Conservation (phyloP, 192 early-diverging fungal genomes). For the Entomortierella parvispora region DNA sequence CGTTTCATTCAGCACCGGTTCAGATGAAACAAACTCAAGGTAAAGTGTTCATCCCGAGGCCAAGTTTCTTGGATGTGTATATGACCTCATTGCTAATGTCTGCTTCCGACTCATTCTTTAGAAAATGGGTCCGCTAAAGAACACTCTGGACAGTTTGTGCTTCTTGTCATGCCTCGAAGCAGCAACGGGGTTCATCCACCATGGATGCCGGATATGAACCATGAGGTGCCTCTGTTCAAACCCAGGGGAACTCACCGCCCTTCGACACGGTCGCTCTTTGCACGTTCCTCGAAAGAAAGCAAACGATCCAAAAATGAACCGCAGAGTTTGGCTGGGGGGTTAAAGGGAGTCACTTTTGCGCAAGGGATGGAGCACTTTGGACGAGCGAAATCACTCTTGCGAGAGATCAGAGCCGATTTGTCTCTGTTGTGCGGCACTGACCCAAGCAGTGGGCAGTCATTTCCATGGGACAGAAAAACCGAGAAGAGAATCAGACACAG, state of each 20-base stretch:
- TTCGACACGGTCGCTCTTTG: background rate
- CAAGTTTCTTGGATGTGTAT: too few relatives aligned
- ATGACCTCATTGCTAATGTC: too few relatives aligned
- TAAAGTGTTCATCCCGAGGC: background rate
- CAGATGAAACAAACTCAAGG: constrained; percentile 2
- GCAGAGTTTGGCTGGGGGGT: background rate
- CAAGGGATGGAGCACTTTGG: constrained; percentile 38
- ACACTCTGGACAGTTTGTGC: constrained; percentile 21
- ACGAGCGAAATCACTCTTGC: constrained; percentile 1
- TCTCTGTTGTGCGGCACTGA: constrained; percentile 1
- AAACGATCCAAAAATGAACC: background rate
- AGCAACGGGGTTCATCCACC: constrained; percentile 12
- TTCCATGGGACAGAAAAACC: background rate
- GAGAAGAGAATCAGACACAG: constrained; percentile 9
- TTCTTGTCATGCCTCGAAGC: constrained; percentile 30
- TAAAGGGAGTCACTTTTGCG: background rate
- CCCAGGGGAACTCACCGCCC: background rate
- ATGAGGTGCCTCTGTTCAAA: constrained; percentile 3
- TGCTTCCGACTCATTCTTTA: background rate
- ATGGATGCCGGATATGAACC: constrained; percentile 44
- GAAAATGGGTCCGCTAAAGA: background rate
- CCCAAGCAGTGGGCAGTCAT: background rate
- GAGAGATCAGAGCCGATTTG: constrained; percentile 5
- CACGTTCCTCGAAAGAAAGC: background rate
- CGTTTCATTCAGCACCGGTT: constrained; percentile 13